These are phyloP conservation scores for Cymbopogon flexuosus DNA, from an alignment of 202 grass and related monocot species.

Conservation along the genomic window DNA sequence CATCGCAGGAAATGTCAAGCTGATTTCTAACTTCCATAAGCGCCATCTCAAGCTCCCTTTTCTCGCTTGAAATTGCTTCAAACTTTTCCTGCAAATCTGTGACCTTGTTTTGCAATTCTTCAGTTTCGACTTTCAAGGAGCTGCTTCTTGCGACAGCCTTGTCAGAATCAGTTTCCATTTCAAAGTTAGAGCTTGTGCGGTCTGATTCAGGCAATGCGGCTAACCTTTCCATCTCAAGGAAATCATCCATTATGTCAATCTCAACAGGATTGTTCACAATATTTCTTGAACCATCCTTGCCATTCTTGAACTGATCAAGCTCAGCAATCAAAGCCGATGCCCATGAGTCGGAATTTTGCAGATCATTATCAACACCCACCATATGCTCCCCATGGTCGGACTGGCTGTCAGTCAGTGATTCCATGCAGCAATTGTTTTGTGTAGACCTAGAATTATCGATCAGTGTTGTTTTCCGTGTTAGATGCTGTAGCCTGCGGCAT, in stretches of 20 bases:
- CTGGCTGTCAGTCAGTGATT: constrained; percentile 75
- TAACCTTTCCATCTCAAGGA: constrained; percentile 96
- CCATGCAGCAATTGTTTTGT: constrained; percentile 40
- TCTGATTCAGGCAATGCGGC: constrained; percentile 64
- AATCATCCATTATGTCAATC: constrained; percentile 89
- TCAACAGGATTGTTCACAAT: constrained; percentile 47
- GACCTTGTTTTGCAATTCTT: constrained; percentile 44
- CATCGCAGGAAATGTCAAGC: constrained; percentile 53
- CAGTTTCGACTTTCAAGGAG: constrained; percentile 41
- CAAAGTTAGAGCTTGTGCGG: constrained; percentile 39
- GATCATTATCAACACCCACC: constrained; percentile 58
- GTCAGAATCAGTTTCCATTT: constrained; percentile 55
- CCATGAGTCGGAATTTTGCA: constrained; percentile 60
- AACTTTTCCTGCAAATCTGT: constrained; percentile 53
- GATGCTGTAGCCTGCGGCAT: constrained; percentile 59
- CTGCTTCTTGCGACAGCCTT: constrained; percentile 38
- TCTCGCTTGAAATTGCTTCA: constrained; percentile 51
- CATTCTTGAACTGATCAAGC: constrained; percentile 83
- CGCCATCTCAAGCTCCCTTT: constrained; percentile 51
- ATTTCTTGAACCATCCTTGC: constrained; percentile 44
- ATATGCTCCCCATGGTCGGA: constrained; percentile 61
- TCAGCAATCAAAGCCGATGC: constrained; percentile 70
- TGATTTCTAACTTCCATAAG: constrained; percentile 57
- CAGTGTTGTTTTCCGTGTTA: constrained; percentile 38
- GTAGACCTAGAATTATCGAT: constrained; percentile 36